Evolutionary conservation across 164 flowering plant species (phyloP).

Genomic region (Umbellularia californica): DNA sequence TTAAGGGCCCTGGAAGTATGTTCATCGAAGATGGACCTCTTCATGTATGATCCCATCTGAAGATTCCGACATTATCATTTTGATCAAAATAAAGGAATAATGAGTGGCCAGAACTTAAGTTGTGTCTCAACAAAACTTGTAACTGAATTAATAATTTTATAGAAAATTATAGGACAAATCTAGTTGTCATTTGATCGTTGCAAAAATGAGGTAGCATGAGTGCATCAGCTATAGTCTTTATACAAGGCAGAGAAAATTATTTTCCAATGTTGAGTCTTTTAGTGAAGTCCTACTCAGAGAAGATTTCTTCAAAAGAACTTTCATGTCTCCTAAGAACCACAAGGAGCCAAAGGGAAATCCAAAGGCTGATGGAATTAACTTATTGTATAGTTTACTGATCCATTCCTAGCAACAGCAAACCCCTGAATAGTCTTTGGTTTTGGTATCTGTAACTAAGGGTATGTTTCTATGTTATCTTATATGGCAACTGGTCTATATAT

Average conservation of each 20-base stretch:
- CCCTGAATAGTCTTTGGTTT: no score
- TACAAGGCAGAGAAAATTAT: neutral
- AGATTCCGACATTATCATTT: slow-evolving; percentile 3
- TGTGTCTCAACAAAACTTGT: neutral
- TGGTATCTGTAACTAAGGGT: no score
- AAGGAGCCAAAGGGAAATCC: no score
- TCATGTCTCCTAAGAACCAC: no score
- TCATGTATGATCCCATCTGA: slow-evolving; percentile 97
- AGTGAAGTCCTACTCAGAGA: neutral
- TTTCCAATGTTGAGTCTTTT: neutral
- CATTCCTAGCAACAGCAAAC: no score
- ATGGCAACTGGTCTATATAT: no score
- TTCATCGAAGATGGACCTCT: slow-evolving; percentile 78
- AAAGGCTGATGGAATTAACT: no score
- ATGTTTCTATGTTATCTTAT: no score
- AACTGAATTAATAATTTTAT: no score
- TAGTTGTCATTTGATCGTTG: neutral
- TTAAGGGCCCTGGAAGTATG: slow-evolving; percentile 78
- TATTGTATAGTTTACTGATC: no score
- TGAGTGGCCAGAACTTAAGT: neutral
- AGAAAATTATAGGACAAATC: neutral
- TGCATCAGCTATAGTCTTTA: neutral
- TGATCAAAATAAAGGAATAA: neutral
- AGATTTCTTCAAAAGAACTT: neutral
- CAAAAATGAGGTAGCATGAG: no score